Conservation (phyloP, 2,329 filamentous ascomycete species). For the Myriosclerotinia curreyana region DNA sequence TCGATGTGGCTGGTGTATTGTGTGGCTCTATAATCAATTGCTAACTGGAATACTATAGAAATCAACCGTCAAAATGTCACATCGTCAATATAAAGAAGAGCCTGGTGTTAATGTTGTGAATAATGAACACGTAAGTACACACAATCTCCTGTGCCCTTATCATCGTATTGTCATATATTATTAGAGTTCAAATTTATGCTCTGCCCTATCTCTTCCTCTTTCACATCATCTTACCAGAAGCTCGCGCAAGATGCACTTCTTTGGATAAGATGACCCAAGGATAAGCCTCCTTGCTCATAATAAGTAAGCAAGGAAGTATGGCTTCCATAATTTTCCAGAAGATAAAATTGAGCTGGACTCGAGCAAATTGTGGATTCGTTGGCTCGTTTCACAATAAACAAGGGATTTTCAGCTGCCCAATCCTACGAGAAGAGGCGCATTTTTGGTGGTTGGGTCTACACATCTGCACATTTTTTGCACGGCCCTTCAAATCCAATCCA, state of each 20-base stretch:
- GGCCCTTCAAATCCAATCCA: too few species aligned
- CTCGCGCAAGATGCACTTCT: conserved; percentile 34
- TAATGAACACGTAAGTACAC: conserved; percentile 47
- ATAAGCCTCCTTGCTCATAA: conserved; percentile 19
- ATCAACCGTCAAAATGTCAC: conserved; percentile 33
- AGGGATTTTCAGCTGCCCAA: conserved; percentile 34
- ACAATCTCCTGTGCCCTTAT: conserved; percentile 27
- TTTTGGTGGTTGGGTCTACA: conserved; percentile 12
- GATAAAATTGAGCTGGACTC: conserved; percentile 28
- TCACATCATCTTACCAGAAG: conserved; percentile 19
- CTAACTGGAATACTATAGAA: conserved; percentile 28
- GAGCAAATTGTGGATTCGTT: conserved; percentile 24
- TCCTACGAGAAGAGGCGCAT: conserved; percentile 28
- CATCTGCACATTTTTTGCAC: conserved; percentile 22
- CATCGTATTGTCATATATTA: background rate
- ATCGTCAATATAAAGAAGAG: conserved; percentile 48
- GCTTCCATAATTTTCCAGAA: conserved; percentile 38
- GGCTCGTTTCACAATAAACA: conserved; percentile 35
- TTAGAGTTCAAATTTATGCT: conserved; percentile 14
- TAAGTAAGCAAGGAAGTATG: conserved; percentile 22
- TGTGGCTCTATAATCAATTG: conserved; percentile 23
- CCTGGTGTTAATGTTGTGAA: conserved; percentile 37
- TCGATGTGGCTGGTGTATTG: conserved; percentile 23
- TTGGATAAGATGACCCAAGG: conserved; percentile 23
- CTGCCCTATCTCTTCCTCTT: background rate